phyloP scores from a whole-genome alignment of 345 rosid species.

The Aegle marmelos region DNA sequence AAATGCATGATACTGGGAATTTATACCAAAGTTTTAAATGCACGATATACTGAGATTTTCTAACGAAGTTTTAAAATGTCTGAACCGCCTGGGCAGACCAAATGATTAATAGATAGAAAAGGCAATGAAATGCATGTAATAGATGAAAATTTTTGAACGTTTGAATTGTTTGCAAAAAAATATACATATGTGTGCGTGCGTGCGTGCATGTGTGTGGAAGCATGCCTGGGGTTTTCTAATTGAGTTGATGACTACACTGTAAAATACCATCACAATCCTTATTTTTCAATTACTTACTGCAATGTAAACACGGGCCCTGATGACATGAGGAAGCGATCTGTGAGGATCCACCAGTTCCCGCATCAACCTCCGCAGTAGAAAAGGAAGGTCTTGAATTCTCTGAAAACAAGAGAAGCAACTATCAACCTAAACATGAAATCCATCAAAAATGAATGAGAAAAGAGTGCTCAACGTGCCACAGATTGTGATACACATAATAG shows the following conservation, averaged over 20 bases:
- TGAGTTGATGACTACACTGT: background rate
- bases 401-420: conserved; percentile 22
- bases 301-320: conserved; percentile 72
- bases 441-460: background rate
- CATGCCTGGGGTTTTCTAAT: background rate
- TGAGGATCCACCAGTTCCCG: conserved; percentile 76
- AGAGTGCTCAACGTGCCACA: background rate
- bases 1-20: background rate
- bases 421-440: background rate
- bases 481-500: background rate
- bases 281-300: conserved; percentile 54
- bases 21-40: no score
- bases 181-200: no score
- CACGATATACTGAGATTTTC: no score
- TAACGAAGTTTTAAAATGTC: background rate
- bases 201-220: no score
- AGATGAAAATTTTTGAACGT: no score
- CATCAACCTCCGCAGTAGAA: conserved; percentile 68
- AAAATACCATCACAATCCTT: background rate
- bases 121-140: background rate
- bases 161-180: background rate
- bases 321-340: conserved; percentile 85
- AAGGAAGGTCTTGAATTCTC: conserved; percentile 95
- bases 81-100: background rate
- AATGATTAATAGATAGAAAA: background rate